A percentile compares a stretch with the other conserved stretches of the same genome.
phyloP scores from a whole-genome alignment of 768 basidiomycete species.

The Phanerochaete carnosa region DNA sequence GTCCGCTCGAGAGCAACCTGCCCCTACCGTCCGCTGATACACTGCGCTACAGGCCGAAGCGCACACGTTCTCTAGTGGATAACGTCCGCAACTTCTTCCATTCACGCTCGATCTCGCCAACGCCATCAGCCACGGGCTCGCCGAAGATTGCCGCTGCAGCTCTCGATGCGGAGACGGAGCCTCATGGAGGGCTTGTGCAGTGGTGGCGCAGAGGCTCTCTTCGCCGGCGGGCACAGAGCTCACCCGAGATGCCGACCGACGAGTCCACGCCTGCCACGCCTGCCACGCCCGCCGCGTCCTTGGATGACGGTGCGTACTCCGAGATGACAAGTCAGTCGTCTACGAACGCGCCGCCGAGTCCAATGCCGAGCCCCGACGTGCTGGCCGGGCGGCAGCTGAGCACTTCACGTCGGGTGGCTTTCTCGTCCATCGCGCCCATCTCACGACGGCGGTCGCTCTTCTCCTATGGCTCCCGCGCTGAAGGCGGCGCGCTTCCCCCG shows the following conservation, averaged over 20 bases:
- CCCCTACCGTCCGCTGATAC: conserved; percentile 19
- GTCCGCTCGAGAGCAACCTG: conserved; percentile 20
- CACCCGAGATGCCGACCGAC: conserved; percentile 40
- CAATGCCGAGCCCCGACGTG: neutral
- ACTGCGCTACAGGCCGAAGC: conserved; percentile 31
- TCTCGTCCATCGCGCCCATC: conserved; percentile 7
- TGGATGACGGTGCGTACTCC: neutral
- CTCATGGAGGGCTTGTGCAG: conserved; percentile 28
- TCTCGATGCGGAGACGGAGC: conserved; percentile 9
- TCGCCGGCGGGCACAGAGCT: conserved; percentile 51
- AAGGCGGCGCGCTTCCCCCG: neutral
- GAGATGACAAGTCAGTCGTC: neutral
- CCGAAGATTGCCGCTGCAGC: conserved; percentile 7
- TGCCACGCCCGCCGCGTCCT: conserved; percentile 2
- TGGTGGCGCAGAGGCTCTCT: conserved; percentile 50
- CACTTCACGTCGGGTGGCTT: conserved; percentile 5
- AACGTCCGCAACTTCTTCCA: conserved; percentile 61
- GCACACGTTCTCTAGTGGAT: conserved; percentile 54
- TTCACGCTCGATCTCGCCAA: conserved; percentile 42
- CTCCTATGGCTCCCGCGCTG: neutral
- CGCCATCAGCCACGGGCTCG: conserved; percentile 15
- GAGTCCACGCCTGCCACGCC: conserved; percentile 12
- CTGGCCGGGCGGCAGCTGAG: neutral
- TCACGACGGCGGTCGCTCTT: conserved; percentile 10
- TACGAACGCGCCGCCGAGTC: neutral